Conservation (phyloP, 2,329 filamentous ascomycete genomes). For the Neonectria magnoliae region DNA sequence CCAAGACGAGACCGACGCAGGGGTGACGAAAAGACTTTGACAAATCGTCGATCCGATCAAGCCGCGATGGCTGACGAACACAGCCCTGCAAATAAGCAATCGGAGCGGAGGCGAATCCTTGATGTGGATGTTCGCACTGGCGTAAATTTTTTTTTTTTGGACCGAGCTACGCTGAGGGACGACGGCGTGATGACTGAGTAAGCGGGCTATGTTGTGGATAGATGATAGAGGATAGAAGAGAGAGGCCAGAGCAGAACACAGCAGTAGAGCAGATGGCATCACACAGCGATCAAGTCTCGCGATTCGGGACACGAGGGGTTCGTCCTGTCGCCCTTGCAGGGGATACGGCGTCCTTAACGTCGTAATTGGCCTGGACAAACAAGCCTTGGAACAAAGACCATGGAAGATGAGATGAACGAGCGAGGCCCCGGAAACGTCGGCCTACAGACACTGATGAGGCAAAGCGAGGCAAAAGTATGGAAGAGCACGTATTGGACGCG, state of each 20-base stretch:
- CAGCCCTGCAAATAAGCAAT: not conserved
- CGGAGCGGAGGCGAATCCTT: constrained; percentile 3
- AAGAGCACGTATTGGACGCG: not conserved
- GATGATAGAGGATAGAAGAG: too few relatives aligned
- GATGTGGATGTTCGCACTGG: not conserved
- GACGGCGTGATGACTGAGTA: not conserved
- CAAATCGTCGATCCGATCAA: not conserved
- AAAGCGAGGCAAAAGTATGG: not conserved
- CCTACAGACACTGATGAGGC: constrained; percentile 5
- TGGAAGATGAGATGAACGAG: constrained; percentile 11
- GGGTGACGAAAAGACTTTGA: not conserved
- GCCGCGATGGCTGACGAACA: not conserved
- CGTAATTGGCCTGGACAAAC: constrained; percentile 1
- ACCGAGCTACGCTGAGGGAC: constrained; percentile 6
- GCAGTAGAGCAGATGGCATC: not conserved
- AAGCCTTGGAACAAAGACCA: not conserved
- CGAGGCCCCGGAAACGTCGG: not conserved
- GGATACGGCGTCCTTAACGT: not conserved
- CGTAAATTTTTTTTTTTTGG: too few relatives aligned
- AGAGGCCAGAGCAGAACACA: not conserved
- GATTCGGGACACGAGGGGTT: constrained; percentile 7
- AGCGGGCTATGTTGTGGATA: not conserved
- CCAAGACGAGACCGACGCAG: not conserved
- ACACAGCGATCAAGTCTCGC: constrained; percentile 3
- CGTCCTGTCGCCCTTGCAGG: not conserved